A percentile compares a stretch with the other conserved stretches of the same genome.
Conservation (phyloP, 306 rosid species). For the Cicer pinnatifidum region DNA sequence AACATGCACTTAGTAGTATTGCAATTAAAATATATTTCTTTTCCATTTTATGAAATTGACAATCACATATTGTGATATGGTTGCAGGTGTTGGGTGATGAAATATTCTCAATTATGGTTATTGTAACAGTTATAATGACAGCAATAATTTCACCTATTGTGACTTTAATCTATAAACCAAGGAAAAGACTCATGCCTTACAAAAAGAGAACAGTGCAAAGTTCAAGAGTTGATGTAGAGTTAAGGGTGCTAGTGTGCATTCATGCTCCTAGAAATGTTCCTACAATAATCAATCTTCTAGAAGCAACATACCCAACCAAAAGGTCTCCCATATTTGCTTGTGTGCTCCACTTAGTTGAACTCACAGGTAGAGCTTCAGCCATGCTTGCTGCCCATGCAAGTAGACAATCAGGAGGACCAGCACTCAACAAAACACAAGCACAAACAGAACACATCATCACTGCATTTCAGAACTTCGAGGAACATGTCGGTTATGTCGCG, state of each 20-base stretch:
- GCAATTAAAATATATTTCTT: too few relatives aligned
- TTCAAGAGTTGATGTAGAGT: slow-evolving; percentile 64
- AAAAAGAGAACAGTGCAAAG: slow-evolving; percentile 65
- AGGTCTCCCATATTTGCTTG: slow-evolving; percentile 69
- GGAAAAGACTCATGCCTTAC: slow-evolving; percentile 64
- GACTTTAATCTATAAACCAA: slow-evolving; percentile 63
- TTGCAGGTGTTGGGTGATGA: slow-evolving; percentile 67
- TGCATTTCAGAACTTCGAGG: slow-evolving; percentile 77
- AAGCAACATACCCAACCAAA: slow-evolving; percentile 72
- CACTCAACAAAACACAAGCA: slow-evolving; percentile 71
- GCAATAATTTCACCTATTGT: slow-evolving; percentile 69
- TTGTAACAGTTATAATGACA: slow-evolving; percentile 68
- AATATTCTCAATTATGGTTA: slow-evolving; percentile 71
- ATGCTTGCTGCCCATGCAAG: slow-evolving; percentile 76
- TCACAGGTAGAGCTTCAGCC: slow-evolving; percentile 87
- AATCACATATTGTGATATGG: not conserved
- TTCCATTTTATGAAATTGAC: not conserved
- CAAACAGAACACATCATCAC: slow-evolving; percentile 74
- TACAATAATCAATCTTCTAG: slow-evolving; percentile 76
- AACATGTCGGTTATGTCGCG: slow-evolving; percentile 52
- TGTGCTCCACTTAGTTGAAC: slow-evolving; percentile 80
- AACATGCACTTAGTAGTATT: too few relatives aligned
- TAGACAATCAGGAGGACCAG: slow-evolving; percentile 63
- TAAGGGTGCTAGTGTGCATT: slow-evolving; percentile 63
- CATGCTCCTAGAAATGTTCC: slow-evolving; percentile 86